phyloP scores from a whole-genome alignment of 2,329 filamentous ascomycete genomes.

The Neonectria ditissima region DNA sequence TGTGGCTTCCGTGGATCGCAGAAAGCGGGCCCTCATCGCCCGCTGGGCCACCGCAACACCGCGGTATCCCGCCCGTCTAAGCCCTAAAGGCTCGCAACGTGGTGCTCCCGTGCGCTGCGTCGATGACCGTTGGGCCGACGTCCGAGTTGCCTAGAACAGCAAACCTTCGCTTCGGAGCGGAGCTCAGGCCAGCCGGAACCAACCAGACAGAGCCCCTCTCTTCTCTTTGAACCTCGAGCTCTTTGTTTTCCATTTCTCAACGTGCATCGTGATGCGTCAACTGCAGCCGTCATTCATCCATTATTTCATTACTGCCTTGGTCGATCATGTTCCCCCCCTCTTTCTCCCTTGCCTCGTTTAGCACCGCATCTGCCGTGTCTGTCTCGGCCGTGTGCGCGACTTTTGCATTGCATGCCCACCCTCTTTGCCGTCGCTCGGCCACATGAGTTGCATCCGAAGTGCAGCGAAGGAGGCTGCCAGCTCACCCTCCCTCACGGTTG shows the following conservation, averaged over 20 bases:
- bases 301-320: neutral
- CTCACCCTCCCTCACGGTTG: constrained; percentile 31
- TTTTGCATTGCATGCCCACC: constrained; percentile 27
- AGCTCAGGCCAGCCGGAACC: neutral
- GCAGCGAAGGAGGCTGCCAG: constrained; percentile 39
- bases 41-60: neutral
- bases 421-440: constrained; percentile 13
- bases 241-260: constrained; percentile 7
- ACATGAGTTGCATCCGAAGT: constrained; percentile 31
- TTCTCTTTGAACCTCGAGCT: neutral
- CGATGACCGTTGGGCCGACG: constrained; percentile 14
- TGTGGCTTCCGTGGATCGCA: constrained; percentile 14
- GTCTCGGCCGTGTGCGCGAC: constrained; percentile 40
- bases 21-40: neutral
- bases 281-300: constrained; percentile 5
- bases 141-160: constrained; percentile 5
- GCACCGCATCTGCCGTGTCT: constrained; percentile 14
- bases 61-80: constrained; percentile 18
- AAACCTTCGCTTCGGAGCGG: constrained; percentile 4
- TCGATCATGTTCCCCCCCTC: constrained; percentile 4
- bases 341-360: constrained; percentile 21
- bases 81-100: constrained; percentile 27
- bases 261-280: neutral
- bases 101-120: constrained; percentile 12
- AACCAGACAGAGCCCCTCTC: neutral